Evolutionary conservation across 164 flowering plant species (phyloP), one percentile per base, ranked within the genome.

Genomic region (Liquidambar formosana): DNA sequence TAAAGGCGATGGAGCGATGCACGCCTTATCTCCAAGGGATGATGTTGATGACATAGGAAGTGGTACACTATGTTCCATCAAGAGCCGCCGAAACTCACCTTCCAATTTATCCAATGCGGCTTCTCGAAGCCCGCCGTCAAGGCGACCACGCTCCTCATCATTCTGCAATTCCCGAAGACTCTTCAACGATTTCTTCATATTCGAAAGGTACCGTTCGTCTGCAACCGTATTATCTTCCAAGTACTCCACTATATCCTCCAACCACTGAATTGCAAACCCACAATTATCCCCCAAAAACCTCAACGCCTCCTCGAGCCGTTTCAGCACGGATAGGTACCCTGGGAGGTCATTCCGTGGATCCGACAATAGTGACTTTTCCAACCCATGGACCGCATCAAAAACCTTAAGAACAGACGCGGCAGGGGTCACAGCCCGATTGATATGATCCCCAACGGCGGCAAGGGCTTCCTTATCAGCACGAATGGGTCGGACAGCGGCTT

Each of bases 401-500:
- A 94, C 94, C 83, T 86, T 92, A 22, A 94, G 83, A 71, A 92
- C 95, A 0, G 95, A 92, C 0, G 94, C 93, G 0, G 97, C 97
- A 3, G 98, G 97, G 27, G 92, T 93, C 4, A 92, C 90, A 4
- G 97, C 97, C 6, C 92, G 87, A 71, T 91, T 89, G n/a, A 94
- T 86, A 68, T 90, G 97, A 14, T 91, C 88, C 1, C 92, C 94
- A 58, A 91, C 96, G 4, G 88, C 89, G 9, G 70, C 79, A 18
- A 94, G 78, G 26, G 95, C 87, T 18, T 91, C 92, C 74, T 80
- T 84, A 44, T 84, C 85, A 0, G 97, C 97, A n/a, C 89, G 77
- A 57, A 86, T 87, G 1, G 91, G 91, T 61, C 90, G 83, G 12
- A 92, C 97, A 0, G 94, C 88, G 5, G 89, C 86, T 72, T 82